These are phyloP conservation scores for Aspergillus cristatus DNA, from an alignment of 495 filamentous ascomycete genomes.

Conservation along the genomic window DNA sequence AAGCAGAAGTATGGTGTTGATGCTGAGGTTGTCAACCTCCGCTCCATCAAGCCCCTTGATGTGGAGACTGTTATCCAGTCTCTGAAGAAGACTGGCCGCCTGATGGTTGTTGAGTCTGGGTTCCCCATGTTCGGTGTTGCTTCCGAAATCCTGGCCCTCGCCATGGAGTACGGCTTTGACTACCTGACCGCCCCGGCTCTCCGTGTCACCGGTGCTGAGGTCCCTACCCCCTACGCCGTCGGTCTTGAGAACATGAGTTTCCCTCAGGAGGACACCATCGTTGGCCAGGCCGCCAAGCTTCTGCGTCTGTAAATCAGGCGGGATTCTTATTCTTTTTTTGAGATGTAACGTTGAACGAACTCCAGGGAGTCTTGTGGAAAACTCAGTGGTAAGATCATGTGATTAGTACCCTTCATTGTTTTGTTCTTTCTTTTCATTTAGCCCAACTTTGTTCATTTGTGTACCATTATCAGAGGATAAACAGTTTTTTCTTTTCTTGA, in stretches of 20 bases:
- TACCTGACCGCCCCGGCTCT: conserved; percentile 90
- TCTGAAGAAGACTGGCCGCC: conserved; percentile 92
- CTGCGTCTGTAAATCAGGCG: conserved; percentile 55
- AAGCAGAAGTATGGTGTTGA: conserved; percentile 96
- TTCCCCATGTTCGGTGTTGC: conserved; percentile 91
- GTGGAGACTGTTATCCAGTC: conserved; percentile 91
- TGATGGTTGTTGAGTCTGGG: conserved; percentile 89
- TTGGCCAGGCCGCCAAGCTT: conserved; percentile 72
- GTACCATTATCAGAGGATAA: conserved; percentile 29
- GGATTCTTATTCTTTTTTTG: too few species aligned
- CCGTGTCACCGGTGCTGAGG: conserved; percentile 90
- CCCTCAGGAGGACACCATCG: conserved; percentile 78
- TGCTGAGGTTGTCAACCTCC: conserved; percentile 94
- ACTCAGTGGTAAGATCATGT: conserved; percentile 24
- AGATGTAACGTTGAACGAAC: conserved; percentile 4
- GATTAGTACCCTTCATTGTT: conserved; percentile 23
- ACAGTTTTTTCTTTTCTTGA: conserved; percentile 5
- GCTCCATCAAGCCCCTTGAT: conserved; percentile 92
- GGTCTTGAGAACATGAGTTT: conserved; percentile 87
- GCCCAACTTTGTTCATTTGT: conserved; percentile 22
- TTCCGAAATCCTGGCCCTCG: conserved; percentile 83
- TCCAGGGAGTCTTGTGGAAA: conserved; percentile 6
- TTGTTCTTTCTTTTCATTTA: conserved; percentile 17
- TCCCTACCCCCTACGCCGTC: conserved; percentile 86
- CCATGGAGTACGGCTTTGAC: conserved; percentile 97